Evolutionary conservation across 805 yeast species (phyloP).

Genomic region (Zygosaccharomyces pseudorouxii): DNA sequence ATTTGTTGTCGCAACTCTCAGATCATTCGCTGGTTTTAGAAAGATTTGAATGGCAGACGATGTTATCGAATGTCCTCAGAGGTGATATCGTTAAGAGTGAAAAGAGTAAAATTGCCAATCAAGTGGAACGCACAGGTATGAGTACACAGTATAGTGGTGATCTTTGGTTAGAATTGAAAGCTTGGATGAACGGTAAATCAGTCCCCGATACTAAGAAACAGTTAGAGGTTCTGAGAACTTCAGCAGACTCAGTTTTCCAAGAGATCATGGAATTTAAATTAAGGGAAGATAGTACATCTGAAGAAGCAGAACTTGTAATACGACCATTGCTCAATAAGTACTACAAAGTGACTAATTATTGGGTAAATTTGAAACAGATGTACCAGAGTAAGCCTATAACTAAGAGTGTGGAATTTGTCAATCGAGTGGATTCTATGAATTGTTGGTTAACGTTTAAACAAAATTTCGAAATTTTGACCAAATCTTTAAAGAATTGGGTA

Average conservation of each 20-base stretch:
- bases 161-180: conserved; percentile 82
- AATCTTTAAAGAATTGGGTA: conserved; percentile 68
- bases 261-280: conserved; percentile 63
- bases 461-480: conserved; percentile 59
- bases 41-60: conserved; percentile 92
- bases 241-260: conserved; percentile 68
- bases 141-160: conserved; percentile 35
- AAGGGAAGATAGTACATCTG: conserved; percentile 37
- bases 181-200: conserved; percentile 75
- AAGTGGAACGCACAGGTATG: conserved; percentile 31
- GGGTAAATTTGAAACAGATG: conserved; percentile 81
- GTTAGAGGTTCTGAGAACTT: conserved; percentile 60
- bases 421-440: conserved; percentile 65
- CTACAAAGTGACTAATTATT: conserved; percentile 64
- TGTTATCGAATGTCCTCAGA: conserved; percentile 83
- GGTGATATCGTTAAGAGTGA: conserved; percentile 94
- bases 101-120: conserved; percentile 66
- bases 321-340: conserved; percentile 52
- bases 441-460: conserved; percentile 79
- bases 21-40: conserved; percentile 50
- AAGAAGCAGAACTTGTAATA: conserved; percentile 48
- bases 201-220: conserved; percentile 72
- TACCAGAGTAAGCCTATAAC: conserved; percentile 69
- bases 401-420: conserved; percentile 56
- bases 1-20: conserved; percentile 18